A percentile compares a stretch with the other conserved stretches of the same genome.
Evolutionary conservation across 2,329 filamentous ascomycete genomes (phyloP).

Genomic region (Dothiorella sarmentorum): DNA sequence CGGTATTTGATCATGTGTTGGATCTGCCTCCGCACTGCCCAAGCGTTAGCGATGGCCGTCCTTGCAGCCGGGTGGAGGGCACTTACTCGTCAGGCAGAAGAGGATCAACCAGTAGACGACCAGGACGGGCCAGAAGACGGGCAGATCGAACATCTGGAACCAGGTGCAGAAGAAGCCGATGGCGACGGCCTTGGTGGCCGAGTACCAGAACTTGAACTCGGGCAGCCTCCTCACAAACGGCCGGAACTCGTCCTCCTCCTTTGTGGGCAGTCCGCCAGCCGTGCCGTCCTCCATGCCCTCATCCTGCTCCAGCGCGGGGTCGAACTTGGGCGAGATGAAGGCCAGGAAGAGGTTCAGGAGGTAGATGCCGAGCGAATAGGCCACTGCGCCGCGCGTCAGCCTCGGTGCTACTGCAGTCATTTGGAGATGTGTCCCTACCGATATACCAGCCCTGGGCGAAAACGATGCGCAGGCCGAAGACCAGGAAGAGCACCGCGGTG

Average conservation of each 20-base stretch:
- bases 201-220: constrained; percentile 99
- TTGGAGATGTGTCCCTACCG: constrained; percentile 53
- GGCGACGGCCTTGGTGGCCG: constrained; percentile 79
- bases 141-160: constrained; percentile 92
- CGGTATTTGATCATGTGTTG: constrained; percentile 99
- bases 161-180: constrained; percentile 87
- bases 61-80: neutral
- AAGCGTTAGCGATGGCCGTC: constrained; percentile 18
- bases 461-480: constrained; percentile 89
- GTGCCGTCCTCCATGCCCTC: constrained; percentile 91
- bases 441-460: constrained; percentile 98
- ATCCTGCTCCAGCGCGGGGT: constrained; percentile 91
- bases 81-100: constrained; percentile 89
- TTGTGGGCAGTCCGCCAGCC: constrained; percentile 78
- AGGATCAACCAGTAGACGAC: constrained; percentile 99
- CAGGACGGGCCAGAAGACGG: constrained; percentile 97
- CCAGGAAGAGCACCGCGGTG: constrained; percentile 68
- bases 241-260: constrained; percentile 95
- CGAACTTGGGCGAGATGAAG: constrained; percentile 97
- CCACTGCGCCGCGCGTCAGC: constrained; percentile 56
- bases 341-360: constrained; percentile 98
- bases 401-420: neutral
- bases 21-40: constrained; percentile 91
- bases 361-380: constrained; percentile 97
- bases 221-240: constrained; percentile 94